These are phyloP conservation scores for Linum trigynum DNA, from an alignment of 345 rosid species.

Conservation along the genomic window DNA sequence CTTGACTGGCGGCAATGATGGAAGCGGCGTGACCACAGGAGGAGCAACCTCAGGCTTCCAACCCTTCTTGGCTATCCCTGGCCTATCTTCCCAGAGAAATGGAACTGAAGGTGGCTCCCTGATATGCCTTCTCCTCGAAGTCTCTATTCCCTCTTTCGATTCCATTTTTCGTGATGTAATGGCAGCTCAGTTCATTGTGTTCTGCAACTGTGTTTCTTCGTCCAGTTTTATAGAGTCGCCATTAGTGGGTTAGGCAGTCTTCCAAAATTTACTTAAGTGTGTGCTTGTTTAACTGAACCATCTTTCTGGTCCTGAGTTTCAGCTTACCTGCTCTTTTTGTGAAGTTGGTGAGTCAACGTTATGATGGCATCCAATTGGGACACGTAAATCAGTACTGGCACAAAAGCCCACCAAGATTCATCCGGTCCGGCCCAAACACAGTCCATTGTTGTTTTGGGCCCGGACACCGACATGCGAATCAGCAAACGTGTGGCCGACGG, in stretches of 20 bases:
- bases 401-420: neutral
- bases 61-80: conserved; percentile 64
- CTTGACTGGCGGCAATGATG: conserved; percentile 41
- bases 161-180: conserved; percentile 18
- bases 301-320: conserved; percentile 1
- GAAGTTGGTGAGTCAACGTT: neutral
- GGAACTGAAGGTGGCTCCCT: conserved; percentile 71
- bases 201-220: neutral
- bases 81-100: conserved; percentile 74
- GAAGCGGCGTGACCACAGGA: conserved; percentile 13
- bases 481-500: neutral
- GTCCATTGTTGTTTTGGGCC: neutral
- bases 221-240: too few relatives aligned
- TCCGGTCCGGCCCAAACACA: neutral
- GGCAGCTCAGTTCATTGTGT: neutral
- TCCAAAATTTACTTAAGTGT: neutral
- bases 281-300: conserved; percentile 9
- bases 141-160: conserved; percentile 13
- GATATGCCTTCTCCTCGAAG: conserved; percentile 28
- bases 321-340: conserved; percentile 9
- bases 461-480: neutral
- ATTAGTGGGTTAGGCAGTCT: conserved; percentile 5
- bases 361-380: neutral
- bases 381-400: too few relatives aligned
- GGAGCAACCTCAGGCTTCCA: conserved; percentile 47